Evolutionary conservation across 164 flowering plant genomes (phyloP).

Genomic region (Kalanchoe fedtschenkoi): DNA sequence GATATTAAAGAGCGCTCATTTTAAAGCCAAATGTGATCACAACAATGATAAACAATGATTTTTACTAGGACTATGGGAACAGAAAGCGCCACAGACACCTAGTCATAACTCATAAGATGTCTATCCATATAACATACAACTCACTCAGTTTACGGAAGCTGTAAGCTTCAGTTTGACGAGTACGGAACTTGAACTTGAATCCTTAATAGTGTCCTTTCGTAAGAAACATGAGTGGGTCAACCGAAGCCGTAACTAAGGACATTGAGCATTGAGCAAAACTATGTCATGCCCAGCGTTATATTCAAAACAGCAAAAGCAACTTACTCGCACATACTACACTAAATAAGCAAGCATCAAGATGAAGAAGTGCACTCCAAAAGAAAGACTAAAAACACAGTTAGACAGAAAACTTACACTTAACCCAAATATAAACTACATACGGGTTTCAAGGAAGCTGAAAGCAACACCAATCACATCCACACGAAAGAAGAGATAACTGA

Average conservation of each 20-base stretch:
- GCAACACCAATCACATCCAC: not conserved
- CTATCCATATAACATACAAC: not conserved
- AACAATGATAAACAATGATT: not conserved
- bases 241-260: not conserved
- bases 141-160: not conserved
- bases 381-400: not conserved
- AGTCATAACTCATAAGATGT: not conserved
- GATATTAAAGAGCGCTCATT: not conserved
- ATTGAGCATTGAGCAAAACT: not conserved
- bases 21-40: not conserved
- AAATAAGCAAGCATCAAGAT: not conserved
- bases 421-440: not conserved
- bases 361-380: slow-evolving; percentile 3
- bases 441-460: not conserved
- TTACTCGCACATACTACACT: not conserved
- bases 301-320: not conserved
- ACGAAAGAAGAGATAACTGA: not conserved
- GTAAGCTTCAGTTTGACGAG: not conserved
- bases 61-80: no score
- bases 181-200: not conserved
- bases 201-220: not conserved
- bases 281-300: not conserved
- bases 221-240: not conserved
- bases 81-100: not conserved
- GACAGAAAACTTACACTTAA: not conserved